Conservation (phyloP, 2,329 filamentous ascomycete species). For the Claviceps africana region DNA sequence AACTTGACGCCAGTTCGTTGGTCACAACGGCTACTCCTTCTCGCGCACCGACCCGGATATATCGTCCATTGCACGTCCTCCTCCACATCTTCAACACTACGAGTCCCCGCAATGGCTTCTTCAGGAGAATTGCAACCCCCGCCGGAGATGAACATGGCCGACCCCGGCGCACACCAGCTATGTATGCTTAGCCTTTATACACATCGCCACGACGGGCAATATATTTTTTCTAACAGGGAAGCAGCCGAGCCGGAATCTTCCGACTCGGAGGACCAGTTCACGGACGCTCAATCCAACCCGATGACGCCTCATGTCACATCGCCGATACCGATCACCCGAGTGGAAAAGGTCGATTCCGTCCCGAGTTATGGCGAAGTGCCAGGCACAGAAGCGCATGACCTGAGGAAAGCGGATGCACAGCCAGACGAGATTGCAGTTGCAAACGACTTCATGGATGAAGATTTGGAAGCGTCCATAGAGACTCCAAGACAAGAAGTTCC, state of each 20-base stretch:
- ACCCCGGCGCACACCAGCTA: conserved; percentile 47
- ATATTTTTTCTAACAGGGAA: conserved; percentile 16
- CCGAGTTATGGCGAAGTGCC: conserved; percentile 45
- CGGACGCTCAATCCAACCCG: conserved; percentile 45
- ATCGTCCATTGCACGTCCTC: neutral
- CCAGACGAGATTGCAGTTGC: conserved; percentile 47
- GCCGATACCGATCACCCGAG: conserved; percentile 43
- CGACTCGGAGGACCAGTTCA: conserved; percentile 57
- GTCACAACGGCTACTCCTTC: neutral
- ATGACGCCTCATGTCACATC: conserved; percentile 29
- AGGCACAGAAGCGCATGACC: conserved; percentile 42
- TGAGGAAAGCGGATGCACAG: conserved; percentile 41
- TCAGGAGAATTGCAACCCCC: conserved; percentile 19
- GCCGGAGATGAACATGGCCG: conserved; percentile 23
- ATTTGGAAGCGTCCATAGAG: conserved; percentile 12
- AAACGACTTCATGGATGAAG: conserved; percentile 14
- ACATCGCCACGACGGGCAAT: neutral
- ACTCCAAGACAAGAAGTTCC: conserved; percentile 9
- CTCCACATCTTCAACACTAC: neutral
- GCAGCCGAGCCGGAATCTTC: conserved; percentile 31
- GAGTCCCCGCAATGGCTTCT: conserved; percentile 14
- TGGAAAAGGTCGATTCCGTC: conserved; percentile 42
- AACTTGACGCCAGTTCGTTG: neutral
- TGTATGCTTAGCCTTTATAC: conserved; percentile 22
- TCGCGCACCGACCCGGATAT: neutral